Evolutionary conservation across 768 basidiomycete species (phyloP), one percentile per base, ranked within the genome.

Genomic region (Tulasnella sp.): DNA sequence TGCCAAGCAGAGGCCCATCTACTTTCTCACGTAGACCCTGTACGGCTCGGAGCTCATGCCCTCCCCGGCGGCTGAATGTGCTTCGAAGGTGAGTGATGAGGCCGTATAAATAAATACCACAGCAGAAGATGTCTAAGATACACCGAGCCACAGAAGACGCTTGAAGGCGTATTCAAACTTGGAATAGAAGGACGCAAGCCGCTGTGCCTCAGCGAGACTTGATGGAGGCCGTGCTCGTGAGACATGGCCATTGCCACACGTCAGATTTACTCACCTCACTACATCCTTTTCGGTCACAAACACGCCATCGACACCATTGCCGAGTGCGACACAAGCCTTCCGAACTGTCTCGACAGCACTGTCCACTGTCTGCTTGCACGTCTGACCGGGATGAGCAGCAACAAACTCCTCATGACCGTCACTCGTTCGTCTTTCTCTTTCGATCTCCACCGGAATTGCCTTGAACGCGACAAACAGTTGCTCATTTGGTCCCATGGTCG

Each of bases 121-220:
- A 48, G 11, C 34, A 17, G 27, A 11, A 48, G 17, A 7, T 40
- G 42, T 54, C 37, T 52, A 54, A 17, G 17, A 27, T 21, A 54
- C 52, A 54, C 88, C 86, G 46, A 94, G 69, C 91, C 91, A 94
- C 59, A 94, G 69, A 66, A 94, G 71, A 62, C 90, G 74, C 75
- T 93, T 97, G 49, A 96, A 75, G 0, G 87, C 88, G 67, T 94
- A 90, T 65, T 96, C 92, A 80, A 94, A 84, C 71, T 91, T 90
- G 12, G 90, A 80, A 67, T 88, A 86, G 62, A 93, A 74, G 60
- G 82, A 86, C 2, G 89, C 96, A 73, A 83, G 82, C 53, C 79
- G 76, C 67, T 84, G 82, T 2, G 93, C 93, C 63, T 96, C 89
- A 6, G 77, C 75, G 62, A 92, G 67, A 63, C 89, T 92, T 56